These are phyloP conservation scores for Juglanconis sp. DNA, from an alignment of 2,329 filamentous ascomycete genomes.

Conservation along the genomic window DNA sequence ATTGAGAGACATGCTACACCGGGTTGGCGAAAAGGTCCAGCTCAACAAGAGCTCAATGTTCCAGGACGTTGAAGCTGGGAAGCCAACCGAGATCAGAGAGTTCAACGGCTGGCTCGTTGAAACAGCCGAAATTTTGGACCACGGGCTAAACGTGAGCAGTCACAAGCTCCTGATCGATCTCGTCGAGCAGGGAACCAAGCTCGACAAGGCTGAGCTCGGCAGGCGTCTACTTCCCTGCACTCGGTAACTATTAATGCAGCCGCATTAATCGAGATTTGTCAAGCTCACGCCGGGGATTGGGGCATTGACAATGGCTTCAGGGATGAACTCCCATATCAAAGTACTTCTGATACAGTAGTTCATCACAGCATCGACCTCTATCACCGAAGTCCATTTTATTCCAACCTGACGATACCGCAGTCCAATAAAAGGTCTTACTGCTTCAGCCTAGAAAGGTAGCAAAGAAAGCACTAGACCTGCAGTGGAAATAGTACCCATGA, in stretches of 20 bases:
- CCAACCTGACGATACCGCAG: too few species aligned
- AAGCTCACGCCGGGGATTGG: not conserved
- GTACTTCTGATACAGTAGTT: not conserved
- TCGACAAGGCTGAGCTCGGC: slow-evolving; percentile 18
- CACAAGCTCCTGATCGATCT: slow-evolving; percentile 24
- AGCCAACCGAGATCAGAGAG: slow-evolving; percentile 53
- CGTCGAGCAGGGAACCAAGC: slow-evolving; percentile 19
- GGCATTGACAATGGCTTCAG: not conserved
- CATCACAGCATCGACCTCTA: not conserved
- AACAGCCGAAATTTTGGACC: slow-evolving; percentile 23
- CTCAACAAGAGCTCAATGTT: slow-evolving; percentile 61
- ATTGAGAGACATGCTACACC: slow-evolving; percentile 44
- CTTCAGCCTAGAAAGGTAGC: not conserved
- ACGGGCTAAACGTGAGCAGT: slow-evolving; percentile 17
- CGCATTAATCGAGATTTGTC: not conserved
- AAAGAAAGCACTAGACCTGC: not conserved
- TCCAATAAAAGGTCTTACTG: too few species aligned
- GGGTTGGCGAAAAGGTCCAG: slow-evolving; percentile 44
- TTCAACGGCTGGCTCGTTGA: slow-evolving; percentile 56
- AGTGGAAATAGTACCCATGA: not conserved
- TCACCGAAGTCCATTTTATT: not conserved
- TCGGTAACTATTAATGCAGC: slow-evolving; percentile 2
- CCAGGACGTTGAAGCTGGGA: slow-evolving; percentile 52
- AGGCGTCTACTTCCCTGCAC: slow-evolving; percentile 14
- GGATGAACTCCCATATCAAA: not conserved